Evolutionary conservation across 1,284 basidiomycete species (phyloP).

Genomic region (Apiotrichum laibachii): DNA sequence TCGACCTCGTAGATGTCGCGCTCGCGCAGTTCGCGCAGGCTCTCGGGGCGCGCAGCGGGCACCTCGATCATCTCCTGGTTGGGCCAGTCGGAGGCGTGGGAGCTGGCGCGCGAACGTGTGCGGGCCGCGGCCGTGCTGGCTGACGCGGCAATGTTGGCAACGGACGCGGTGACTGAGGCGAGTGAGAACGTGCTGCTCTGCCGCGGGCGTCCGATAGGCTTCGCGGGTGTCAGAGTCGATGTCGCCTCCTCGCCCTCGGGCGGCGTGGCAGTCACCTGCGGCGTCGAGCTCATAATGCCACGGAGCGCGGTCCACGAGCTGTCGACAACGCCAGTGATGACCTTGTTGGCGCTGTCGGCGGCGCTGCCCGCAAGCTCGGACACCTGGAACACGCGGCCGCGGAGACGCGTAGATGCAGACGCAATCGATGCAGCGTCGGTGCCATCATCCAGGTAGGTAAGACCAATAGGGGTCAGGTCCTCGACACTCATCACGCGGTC

Average conservation of each 20-base stretch:
- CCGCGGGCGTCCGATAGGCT: conserved; percentile 53
- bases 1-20: conserved; percentile 13
- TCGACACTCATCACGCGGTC: conserved; percentile 66
- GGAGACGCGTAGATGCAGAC: conserved; percentile 51
- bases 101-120: conserved; percentile 34
- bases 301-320: conserved; percentile 75
- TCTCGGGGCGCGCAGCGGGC: conserved; percentile 29
- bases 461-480: conserved; percentile 71
- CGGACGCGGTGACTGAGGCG: conserved; percentile 67
- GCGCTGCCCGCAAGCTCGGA: conserved; percentile 60
- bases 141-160: conserved; percentile 56
- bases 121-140: conserved; percentile 38
- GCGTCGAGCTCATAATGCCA: conserved; percentile 55
- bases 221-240: background rate
- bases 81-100: conserved; percentile 53
- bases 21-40: conserved; percentile 34
- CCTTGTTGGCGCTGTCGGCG: conserved; percentile 74
- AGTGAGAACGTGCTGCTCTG: conserved; percentile 76
- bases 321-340: conserved; percentile 77
- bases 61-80: conserved; percentile 51
- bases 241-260: conserved; percentile 14
- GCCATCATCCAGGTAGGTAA: conserved; percentile 50
- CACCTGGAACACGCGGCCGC: conserved; percentile 74
- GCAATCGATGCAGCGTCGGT: conserved; percentile 45
- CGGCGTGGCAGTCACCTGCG: conserved; percentile 3